phyloP scores from a whole-genome alignment of 108 stramenopile genomes.

The Nitzschia sp. region DNA sequence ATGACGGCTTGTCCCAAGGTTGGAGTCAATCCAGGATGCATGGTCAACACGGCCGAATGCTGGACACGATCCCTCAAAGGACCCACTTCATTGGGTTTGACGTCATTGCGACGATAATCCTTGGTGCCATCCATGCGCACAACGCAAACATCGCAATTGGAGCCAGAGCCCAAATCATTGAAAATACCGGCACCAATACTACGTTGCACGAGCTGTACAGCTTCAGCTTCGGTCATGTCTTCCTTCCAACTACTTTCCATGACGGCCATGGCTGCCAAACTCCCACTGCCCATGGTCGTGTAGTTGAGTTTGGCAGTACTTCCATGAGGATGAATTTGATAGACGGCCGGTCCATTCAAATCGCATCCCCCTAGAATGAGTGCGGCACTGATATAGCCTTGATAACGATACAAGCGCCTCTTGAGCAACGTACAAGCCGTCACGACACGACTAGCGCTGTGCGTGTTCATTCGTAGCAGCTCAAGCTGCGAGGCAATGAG shows the following conservation, averaged over 20 bases:
- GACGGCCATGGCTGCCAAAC: slow-evolving; percentile 97
- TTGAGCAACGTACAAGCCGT: slow-evolving; percentile 96
- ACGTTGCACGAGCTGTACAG: slow-evolving; percentile 89
- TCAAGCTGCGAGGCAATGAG: slow-evolving; percentile 90
- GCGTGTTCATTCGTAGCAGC: slow-evolving; percentile 93
- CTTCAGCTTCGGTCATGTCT: slow-evolving; percentile 90
- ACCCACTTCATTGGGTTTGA: slow-evolving; percentile 74
- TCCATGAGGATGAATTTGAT: slow-evolving; percentile 98
- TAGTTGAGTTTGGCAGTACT: slow-evolving; percentile 93
- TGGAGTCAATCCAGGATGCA: slow-evolving; percentile 76
- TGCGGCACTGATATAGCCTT: slow-evolving; percentile 95
- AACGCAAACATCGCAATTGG: slow-evolving; percentile 93
- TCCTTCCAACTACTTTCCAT: slow-evolving; percentile 93
- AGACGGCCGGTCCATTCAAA: slow-evolving; percentile 91
- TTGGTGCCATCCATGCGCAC: slow-evolving; percentile 83
- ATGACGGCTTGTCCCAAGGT: slow-evolving; percentile 59
- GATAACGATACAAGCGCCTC: slow-evolving; percentile 95
- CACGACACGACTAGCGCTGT: slow-evolving; percentile 82
- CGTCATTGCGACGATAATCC: slow-evolving; percentile 68
- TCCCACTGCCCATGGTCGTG: slow-evolving; percentile 99
- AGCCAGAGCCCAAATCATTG: slow-evolving; percentile 97
- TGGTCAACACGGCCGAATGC: slow-evolving; percentile 63
- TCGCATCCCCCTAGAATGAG: slow-evolving; percentile 97
- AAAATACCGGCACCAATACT: slow-evolving; percentile 96
- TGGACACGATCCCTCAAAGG: slow-evolving; percentile 65